Evolutionary conservation across 1,139 yeast species (phyloP).

Genomic region (Zygoascus hellenicus): DNA sequence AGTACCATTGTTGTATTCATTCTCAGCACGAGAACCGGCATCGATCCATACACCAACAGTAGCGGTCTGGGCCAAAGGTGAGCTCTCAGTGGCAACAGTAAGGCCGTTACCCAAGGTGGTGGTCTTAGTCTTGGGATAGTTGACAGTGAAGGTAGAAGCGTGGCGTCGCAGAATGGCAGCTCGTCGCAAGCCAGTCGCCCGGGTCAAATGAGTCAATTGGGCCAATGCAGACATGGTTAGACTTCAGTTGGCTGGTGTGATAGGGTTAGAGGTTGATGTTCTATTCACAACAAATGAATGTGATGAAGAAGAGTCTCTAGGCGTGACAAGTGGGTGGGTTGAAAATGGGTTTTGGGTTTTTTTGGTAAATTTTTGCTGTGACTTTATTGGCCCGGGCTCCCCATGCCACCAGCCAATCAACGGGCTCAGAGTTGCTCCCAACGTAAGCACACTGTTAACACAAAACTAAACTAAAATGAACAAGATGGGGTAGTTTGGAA

Average conservation of each 20-base stretch:
- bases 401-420: background rate
- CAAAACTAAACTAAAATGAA: too few relatives aligned
- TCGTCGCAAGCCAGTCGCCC: constrained; percentile 12
- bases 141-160: constrained; percentile 27
- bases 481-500: too few relatives aligned
- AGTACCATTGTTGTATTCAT: constrained; percentile 77
- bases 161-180: constrained; percentile 18
- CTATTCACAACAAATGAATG: too few relatives aligned
- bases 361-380: background rate
- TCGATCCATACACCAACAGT: constrained; percentile 97
- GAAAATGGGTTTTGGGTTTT: background rate
- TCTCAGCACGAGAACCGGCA: constrained; percentile 97
- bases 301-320: too few relatives aligned
- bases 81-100: constrained; percentile 84
- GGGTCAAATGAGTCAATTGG: constrained; percentile 17
- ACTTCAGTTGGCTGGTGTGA: background rate
- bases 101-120: constrained; percentile 75
- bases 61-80: constrained; percentile 89
- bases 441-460: too few relatives aligned
- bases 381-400: background rate
- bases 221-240: constrained; percentile 26
- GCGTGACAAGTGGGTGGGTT: background rate
- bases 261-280: too few relatives aligned
- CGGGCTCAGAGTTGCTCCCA: background rate
- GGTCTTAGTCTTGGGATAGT: constrained; percentile 47